Percentiles rank a stretch among this genome's conserved stretches.
Conservation (phyloP, 441 rosid species). For the Eruca vesicaria region DNA sequence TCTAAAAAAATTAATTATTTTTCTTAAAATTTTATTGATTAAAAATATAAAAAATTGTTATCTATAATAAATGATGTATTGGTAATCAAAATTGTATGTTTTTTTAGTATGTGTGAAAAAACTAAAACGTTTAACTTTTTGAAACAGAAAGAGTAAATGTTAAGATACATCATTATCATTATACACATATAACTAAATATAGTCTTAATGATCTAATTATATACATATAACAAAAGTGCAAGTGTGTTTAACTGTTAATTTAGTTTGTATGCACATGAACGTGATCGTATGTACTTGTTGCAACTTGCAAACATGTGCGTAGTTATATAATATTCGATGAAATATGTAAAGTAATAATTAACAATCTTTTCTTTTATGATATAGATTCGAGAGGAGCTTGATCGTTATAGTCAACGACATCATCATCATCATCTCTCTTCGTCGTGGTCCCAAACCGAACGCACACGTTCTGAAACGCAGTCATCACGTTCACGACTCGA, state of each 20-base stretch:
- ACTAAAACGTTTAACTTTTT: too few species aligned
- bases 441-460: background rate
- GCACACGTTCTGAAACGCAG: constrained; percentile 24
- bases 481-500: constrained; percentile 34
- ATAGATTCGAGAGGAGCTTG: constrained; percentile 68
- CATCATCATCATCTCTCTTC: constrained; percentile 6
- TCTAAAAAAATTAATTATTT: too few species aligned
- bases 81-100: too few species aligned
- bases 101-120: too few species aligned
- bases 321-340: background rate
- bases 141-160: too few species aligned
- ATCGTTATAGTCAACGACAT: constrained; percentile 23
- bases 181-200: background rate
- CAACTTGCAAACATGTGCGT: background rate
- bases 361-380: background rate
- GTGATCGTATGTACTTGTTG: background rate
- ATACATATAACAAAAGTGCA: background rate
- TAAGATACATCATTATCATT: too few species aligned
- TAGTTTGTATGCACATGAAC: background rate
- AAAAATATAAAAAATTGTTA: too few species aligned
- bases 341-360: background rate
- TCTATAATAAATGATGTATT: too few species aligned
- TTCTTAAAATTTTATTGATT: too few species aligned
- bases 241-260: background rate
- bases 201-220: background rate